Conservation (phyloP, 371 early-diverging fungal genomes). For the Mortierella sp. region DNA sequence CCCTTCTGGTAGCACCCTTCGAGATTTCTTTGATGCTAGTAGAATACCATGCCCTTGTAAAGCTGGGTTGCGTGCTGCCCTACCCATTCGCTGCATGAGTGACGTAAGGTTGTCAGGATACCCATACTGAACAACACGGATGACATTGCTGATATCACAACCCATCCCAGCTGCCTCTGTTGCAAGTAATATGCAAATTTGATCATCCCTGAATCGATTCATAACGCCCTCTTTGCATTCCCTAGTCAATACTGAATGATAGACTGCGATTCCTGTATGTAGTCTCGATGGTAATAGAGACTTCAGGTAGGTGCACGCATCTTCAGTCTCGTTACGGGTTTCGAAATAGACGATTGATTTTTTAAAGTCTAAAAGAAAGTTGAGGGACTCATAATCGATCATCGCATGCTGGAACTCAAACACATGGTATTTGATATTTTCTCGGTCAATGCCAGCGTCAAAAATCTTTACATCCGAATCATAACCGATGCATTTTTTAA, state of each 20-base stretch:
- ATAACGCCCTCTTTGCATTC: not conserved
- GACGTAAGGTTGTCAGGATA: conserved; percentile 4
- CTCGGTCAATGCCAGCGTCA: conserved; percentile 20
- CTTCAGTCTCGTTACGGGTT: not conserved
- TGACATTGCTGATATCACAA: conserved; percentile 30
- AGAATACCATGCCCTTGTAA: conserved; percentile 16
- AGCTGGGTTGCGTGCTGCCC: conserved; percentile 19
- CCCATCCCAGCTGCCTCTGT: conserved; percentile 48
- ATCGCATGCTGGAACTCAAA: not conserved
- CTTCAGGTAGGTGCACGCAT: not conserved
- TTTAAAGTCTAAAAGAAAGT: conserved; percentile 8
- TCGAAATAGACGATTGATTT: conserved; percentile 35
- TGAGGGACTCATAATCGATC: not conserved
- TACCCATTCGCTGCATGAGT: conserved; percentile 25
- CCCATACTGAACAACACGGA: conserved; percentile 27
- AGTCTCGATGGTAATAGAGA: not conserved
- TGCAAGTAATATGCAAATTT: conserved; percentile 1
- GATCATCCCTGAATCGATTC: not conserved
- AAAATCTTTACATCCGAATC: not conserved
- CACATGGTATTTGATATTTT: conserved; percentile 8
- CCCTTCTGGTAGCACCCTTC: not conserved
- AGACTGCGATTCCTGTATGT: not conserved
- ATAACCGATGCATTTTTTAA: conserved; percentile 3
- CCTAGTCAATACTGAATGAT: conserved; percentile 3
- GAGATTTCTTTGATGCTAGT: not conserved